Percentiles rank a stretch among this genome's conserved stretches.
phyloP scores from a whole-genome alignment of 1,139 yeast species.

The Saccharomycopsis hybrid region DNA sequence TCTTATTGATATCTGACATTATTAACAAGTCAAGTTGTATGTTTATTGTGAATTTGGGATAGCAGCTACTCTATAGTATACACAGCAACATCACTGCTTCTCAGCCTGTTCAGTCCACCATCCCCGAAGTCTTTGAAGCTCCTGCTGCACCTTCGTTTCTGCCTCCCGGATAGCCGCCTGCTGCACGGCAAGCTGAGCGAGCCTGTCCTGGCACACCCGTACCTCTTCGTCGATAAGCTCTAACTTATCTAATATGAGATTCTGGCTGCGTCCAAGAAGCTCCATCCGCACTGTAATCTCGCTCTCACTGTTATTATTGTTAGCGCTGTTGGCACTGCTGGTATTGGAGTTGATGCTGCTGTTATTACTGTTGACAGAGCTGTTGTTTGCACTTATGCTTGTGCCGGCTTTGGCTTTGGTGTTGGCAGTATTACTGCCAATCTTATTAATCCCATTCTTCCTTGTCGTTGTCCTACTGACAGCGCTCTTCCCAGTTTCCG shows the following conservation, averaged over 20 bases:
- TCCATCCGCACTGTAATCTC: not conserved
- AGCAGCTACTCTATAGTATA: no score
- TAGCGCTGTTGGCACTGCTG: not conserved
- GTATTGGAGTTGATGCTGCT: not conserved
- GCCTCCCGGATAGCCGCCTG: not conserved
- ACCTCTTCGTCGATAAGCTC: not conserved
- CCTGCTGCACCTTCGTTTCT: not conserved
- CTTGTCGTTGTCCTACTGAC: no score
- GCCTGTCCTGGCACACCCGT: not conserved
- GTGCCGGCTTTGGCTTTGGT: not conserved
- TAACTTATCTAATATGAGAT: conserved; percentile 2
- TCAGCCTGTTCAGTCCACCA: no score
- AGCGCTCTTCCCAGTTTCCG: no score
- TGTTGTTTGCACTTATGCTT: not conserved
- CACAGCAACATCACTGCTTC: no score
- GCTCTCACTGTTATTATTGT: not conserved
- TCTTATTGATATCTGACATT: no score
- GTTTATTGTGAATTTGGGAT: no score
- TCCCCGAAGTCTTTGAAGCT: not conserved
- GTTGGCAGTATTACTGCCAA: not conserved
- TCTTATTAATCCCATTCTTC: no score
- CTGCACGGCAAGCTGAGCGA: not conserved
- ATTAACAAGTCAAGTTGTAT: no score
- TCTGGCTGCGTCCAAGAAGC: not conserved
- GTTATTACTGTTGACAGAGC: not conserved